phyloP scores from a whole-genome alignment of 2,329 filamentous ascomycete genomes.

The Ceratocystis variospora region DNA sequence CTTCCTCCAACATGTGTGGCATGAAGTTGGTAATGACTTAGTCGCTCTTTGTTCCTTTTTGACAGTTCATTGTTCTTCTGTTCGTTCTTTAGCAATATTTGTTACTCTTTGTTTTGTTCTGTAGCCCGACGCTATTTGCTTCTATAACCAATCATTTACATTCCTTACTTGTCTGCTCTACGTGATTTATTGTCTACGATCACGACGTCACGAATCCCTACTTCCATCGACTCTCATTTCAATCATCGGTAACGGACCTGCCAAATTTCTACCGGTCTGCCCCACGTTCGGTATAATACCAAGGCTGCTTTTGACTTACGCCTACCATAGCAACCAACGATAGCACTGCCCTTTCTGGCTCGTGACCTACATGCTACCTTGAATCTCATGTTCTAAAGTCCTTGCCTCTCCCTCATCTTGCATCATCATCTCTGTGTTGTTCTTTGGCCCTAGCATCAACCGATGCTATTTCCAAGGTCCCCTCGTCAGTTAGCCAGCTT shows the following conservation, averaged over 20 bases:
- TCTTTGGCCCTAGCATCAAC: background rate
- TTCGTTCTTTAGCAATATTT: background rate
- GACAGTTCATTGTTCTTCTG: background rate
- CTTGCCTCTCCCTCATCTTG: background rate
- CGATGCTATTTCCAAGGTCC: background rate
- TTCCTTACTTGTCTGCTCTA: background rate
- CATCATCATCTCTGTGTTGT: background rate
- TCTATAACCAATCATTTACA: background rate
- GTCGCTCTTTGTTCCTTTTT: background rate
- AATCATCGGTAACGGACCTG: background rate
- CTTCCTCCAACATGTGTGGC: background rate
- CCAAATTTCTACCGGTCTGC: background rate
- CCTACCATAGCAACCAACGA: too few species aligned
- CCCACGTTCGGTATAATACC: background rate
- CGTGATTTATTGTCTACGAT: background rate
- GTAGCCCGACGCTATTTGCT: background rate
- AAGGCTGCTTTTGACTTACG: background rate
- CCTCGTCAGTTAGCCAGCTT: background rate
- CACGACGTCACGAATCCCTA: background rate
- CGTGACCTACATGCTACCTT: background rate
- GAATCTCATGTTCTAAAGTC: background rate
- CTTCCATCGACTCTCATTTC: background rate
- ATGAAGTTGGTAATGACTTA: background rate
- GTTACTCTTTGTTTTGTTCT: background rate
- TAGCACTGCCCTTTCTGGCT: background rate